Conservation (phyloP, 163 green algal species). For the Prototheca stagnorum region DNA sequence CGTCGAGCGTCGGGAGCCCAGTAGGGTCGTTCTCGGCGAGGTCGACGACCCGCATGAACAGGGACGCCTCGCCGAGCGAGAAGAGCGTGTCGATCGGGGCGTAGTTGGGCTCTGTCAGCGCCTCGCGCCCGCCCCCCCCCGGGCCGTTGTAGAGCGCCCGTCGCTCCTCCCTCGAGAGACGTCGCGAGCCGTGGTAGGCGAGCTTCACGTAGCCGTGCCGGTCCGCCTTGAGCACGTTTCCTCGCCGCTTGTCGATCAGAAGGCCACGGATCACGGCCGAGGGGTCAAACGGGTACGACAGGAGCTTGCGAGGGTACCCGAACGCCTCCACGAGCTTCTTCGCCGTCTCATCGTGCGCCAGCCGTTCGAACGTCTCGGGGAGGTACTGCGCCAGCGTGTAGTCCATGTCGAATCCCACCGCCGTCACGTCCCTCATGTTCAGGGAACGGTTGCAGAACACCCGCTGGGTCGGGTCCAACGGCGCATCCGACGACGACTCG, state of each 20-base stretch:
- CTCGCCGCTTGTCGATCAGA: slow-evolving; percentile 78
- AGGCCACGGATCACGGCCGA: slow-evolving; percentile 92
- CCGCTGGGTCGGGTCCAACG: slow-evolving; percentile 8
- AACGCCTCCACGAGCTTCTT: slow-evolving; percentile 51
- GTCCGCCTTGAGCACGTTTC: slow-evolving; percentile 59
- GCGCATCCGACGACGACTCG: no score
- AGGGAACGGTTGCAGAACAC: slow-evolving; percentile 88
- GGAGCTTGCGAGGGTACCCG: slow-evolving; percentile 48
- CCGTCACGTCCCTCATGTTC: slow-evolving; percentile 77
- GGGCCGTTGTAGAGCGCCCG: slow-evolving; percentile 38
- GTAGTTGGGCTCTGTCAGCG: slow-evolving; percentile 73
- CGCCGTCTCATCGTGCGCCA: slow-evolving; percentile 68
- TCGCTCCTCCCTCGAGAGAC: slow-evolving; percentile 47
- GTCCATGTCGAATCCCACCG: slow-evolving; percentile 72
- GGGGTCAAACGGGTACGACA: slow-evolving; percentile 67
- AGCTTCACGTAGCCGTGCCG: slow-evolving; percentile 80
- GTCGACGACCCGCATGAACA: slow-evolving; percentile 66
- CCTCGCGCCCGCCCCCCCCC: no score
- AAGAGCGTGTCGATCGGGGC: slow-evolving; percentile 94
- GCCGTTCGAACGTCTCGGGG: slow-evolving; percentile 77
- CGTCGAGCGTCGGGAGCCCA: no score
- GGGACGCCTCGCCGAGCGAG: slow-evolving; percentile 78
- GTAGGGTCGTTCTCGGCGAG: no score
- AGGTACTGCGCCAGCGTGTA: slow-evolving; percentile 87
- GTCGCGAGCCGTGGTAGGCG: slow-evolving; percentile 79